These are phyloP conservation scores for Penicillium bialowiezense DNA, from an alignment of 495 filamentous ascomycete genomes.

Conservation along the genomic window DNA sequence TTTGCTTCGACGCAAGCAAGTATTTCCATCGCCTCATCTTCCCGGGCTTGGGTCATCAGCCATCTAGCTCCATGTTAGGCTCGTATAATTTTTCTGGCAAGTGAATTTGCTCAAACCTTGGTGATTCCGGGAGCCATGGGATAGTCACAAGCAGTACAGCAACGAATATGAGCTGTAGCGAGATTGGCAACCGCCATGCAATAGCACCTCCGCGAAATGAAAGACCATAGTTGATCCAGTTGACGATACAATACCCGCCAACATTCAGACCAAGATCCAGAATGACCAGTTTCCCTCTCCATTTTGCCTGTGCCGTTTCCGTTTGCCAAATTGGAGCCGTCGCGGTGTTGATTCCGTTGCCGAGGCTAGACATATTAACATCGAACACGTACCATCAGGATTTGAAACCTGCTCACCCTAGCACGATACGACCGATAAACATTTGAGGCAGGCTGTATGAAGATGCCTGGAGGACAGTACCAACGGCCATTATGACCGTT, in stretches of 20 bases:
- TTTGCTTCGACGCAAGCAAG: slow-evolving; percentile 42
- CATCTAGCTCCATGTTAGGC: too few species aligned
- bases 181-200: slow-evolving; percentile 45
- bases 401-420: too few species aligned
- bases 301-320: slow-evolving; percentile 53
- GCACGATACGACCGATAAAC: slow-evolving; percentile 51
- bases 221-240: slow-evolving; percentile 14
- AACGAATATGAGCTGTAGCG: slow-evolving; percentile 49
- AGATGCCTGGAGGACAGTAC: slow-evolving; percentile 52
- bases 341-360: slow-evolving; percentile 56
- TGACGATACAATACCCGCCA: slow-evolving; percentile 26
- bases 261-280: slow-evolving; percentile 57
- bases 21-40: slow-evolving; percentile 40
- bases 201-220: slow-evolving; percentile 40
- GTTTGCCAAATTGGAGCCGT: slow-evolving; percentile 59
- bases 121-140: slow-evolving; percentile 47
- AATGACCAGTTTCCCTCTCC: slow-evolving; percentile 55
- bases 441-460: slow-evolving; percentile 53
- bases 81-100: too few species aligned
- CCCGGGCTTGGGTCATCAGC: slow-evolving; percentile 37
- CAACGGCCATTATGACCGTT: slow-evolving; percentile 52
- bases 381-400: too few species aligned
- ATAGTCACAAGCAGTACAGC: slow-evolving; percentile 39
- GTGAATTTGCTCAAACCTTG: slow-evolving; percentile 18
- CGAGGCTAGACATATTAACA: slow-evolving; percentile 17